These are phyloP conservation scores for Arthromyces matolae DNA, from an alignment of 768 basidiomycete genomes.

Conservation along the genomic window DNA sequence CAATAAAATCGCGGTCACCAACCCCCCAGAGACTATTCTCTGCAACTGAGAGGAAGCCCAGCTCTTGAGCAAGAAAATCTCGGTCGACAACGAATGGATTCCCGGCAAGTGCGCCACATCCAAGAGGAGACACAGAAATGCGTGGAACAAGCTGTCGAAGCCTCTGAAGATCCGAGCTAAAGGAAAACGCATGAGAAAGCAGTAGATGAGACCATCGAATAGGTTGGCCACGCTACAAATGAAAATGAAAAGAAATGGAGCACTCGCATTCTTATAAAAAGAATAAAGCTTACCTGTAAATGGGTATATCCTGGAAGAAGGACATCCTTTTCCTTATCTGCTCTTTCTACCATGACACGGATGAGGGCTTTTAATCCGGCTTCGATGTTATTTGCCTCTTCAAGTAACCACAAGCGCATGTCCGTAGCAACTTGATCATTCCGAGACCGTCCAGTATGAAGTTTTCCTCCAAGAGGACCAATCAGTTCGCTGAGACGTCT, in stretches of 20 bases:
- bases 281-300: conserved; percentile 64
- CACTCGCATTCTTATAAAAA: too few relatives aligned
- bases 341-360: conserved; percentile 85
- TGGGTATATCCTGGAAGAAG: conserved; percentile 97
- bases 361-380: conserved; percentile 71
- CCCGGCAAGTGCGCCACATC: conserved; percentile 92
- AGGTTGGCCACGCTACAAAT: conserved; percentile 84
- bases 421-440: conserved; percentile 99
- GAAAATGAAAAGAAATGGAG: neutral
- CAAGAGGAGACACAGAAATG: conserved; percentile 90
- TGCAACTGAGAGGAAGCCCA: conserved; percentile 83
- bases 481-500: conserved; percentile 90
- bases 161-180: conserved; percentile 84
- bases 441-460: conserved; percentile 94
- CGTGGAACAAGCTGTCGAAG: conserved; percentile 82
- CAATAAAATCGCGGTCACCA: conserved; percentile 94
- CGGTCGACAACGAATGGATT: conserved; percentile 95
- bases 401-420: conserved; percentile 93
- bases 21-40: conserved; percentile 98
- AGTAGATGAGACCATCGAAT: conserved; percentile 98
- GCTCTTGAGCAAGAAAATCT: conserved; percentile 85
- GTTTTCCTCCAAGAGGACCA: conserved; percentile 88
- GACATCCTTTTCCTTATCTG: conserved; percentile 88
- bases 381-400: conserved; percentile 68
- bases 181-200: conserved; percentile 91